Base-by-base conservation (phyloP, 2,329 filamentous ascomycete genomes). In the Fusarium dlaminii region DNA sequence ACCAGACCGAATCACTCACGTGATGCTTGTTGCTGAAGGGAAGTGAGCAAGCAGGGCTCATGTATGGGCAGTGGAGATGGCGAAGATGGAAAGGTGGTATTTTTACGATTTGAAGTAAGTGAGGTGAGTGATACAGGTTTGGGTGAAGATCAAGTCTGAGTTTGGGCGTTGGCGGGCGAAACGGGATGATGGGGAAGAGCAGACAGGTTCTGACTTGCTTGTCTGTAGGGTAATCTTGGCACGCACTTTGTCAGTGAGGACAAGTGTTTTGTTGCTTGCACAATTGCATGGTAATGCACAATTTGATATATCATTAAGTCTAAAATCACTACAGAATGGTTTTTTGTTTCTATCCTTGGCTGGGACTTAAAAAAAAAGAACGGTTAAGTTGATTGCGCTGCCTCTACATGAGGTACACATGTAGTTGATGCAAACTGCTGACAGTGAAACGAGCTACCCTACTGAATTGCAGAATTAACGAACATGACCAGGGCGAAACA, bases 1-100 rank as follows among this genome's bases (percentile, higher is more conserved):
- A 77, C 77, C 77, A 78, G 77, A 78, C 77, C 77, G 24, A 13
- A 1, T 62, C 62, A 64, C 49, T 60, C 63, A 73, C 52, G 68
- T 60, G 63, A 70, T 68, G 57, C 32, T 61, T 63, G 6, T 64
- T 66, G 32, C 30, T 73, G 63, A 34, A 4, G 10, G 2, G 0
- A 0, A 3, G 0, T 0, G 1, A 9, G 12, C 27, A 70, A 72
- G 22, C 29, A 24, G 14, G 3, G 9, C 0, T 17, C 5, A 61
- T 46, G 34, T 67, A 66, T 1, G 6, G 29, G 1, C 1, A 17
- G 3, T n/a, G 11, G 3, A 1, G 2, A 2, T 3, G 20, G 17
- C 2, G 6, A 12, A 18, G 18, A 14, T 8, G 14, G 5, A 7
- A 20, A 8, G 10, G 8, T 37, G 9, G 4, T 51, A 8, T 24